phyloP scores from a whole-genome alignment of 495 filamentous ascomycete genomes.

The Ramalina intermedia region DNA sequence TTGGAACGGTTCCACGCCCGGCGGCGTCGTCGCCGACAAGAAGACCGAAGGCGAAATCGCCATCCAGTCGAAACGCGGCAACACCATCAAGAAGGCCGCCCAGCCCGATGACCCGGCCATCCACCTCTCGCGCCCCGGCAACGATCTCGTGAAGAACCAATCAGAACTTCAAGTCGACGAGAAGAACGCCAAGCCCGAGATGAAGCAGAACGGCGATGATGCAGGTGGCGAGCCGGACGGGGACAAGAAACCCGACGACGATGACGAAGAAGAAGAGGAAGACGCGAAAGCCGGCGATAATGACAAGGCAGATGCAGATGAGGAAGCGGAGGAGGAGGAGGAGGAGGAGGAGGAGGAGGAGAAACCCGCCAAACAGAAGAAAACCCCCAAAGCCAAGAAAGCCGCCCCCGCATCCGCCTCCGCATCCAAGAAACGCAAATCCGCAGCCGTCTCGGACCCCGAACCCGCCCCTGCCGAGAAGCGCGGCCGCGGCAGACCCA shows the following conservation, averaged over 20 bases:
- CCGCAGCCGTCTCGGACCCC: constrained; percentile 10
- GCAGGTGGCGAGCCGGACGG: constrained; percentile 10
- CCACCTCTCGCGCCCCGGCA: constrained; percentile 37
- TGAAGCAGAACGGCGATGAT: constrained; percentile 14
- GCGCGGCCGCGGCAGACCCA: constrained; percentile 30
- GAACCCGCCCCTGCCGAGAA: constrained; percentile 18
- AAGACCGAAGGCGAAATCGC: constrained; percentile 40
- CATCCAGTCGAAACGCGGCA: constrained; percentile 44
- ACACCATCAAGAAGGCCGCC: constrained; percentile 46
- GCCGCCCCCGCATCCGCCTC: constrained; percentile 1
- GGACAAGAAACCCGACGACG: neutral
- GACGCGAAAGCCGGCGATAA: neutral
- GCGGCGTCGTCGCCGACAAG: constrained; percentile 42
- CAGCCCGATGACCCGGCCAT: constrained; percentile 43
- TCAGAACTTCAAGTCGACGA: constrained; percentile 36
- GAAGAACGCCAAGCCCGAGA: constrained; percentile 18
- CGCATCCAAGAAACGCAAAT: constrained; percentile 19
- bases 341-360: constrained; percentile 23
- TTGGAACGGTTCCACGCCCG: constrained; percentile 37
- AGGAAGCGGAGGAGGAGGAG: constrained; percentile 18
- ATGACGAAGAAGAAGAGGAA: constrained; percentile 7
- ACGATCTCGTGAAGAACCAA: constrained; percentile 49
- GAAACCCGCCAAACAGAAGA: constrained; percentile 10
- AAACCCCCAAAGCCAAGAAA: constrained; percentile 1
- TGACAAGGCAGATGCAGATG: constrained; percentile 5